Evolutionary conservation across 1,284 basidiomycete species (phyloP), one percentile per base, ranked within the genome.

Genomic region (Microbotryum saponariae): DNA sequence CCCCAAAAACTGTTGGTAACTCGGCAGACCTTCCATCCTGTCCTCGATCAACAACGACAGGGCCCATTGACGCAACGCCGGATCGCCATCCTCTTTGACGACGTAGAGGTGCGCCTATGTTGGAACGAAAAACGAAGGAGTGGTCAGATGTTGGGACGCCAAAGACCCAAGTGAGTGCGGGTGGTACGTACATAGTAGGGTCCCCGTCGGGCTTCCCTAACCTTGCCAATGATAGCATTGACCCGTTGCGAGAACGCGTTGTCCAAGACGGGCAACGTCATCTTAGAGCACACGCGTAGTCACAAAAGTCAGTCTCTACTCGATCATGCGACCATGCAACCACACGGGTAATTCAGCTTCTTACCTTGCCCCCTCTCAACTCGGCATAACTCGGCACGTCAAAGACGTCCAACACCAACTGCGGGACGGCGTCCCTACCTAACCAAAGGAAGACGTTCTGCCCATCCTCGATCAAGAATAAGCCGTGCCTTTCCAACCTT

Each of bases 361-460:
- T 67, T 67, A 87, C 89, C 85, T 97, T 98, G 71, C 94, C 96
- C 51, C 91, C 90, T 53, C 87, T 85, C 59, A 99, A 79, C 37
- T 87, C 85, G 54, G 89, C 87, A 74, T 97, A 97, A 70, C 79
- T 87, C 0, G 89, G 86, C 49, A 96, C 80, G 73, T 90, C 86
- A 77, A 99, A 98, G 10, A 97, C 94, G 72, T 99, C 96, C 79
- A 87, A 80, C 62, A 97, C 80, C 55, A 98, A 83, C 73, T 94
- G 89, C 3, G 93, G 91, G 23, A 98, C 92, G 6, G 96, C 91
- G 73, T 97, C 94, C 37, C 93, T 85, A 8, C 96, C 96, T 57
- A 99, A 83, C 89, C 91, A 98, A 51, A 98, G 81, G 85, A 98
- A 97, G 72, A 98, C 89, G 53, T 90, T 93, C 77, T 97, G 96